Conservation (phyloP, 371 early-diverging fungal genomes). For the Lichtheimia ornata region DNA sequence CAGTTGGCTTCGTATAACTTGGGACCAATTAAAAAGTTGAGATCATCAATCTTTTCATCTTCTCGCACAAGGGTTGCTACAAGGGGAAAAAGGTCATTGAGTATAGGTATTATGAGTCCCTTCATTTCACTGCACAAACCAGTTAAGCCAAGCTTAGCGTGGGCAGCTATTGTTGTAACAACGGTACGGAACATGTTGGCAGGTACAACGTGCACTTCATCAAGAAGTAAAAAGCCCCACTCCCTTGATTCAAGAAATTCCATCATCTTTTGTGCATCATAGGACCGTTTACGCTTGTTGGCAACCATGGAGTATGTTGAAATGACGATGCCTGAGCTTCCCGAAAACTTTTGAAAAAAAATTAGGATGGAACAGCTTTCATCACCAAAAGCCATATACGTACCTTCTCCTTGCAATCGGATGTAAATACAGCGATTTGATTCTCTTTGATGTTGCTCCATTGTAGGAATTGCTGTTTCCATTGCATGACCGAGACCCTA, state of each 20-base stretch:
- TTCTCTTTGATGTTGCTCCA: conserved; percentile 95
- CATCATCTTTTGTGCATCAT: conserved; percentile 97
- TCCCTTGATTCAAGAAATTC: conserved; percentile 90
- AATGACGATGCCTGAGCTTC: conserved; percentile 92
- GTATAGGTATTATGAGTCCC: background rate
- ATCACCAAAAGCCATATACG: background rate
- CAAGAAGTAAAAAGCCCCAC: conserved; percentile 98
- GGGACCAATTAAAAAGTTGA: conserved; percentile 99
- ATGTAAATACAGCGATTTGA: conserved; percentile 96
- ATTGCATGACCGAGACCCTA: conserved; percentile 98
- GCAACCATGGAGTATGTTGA: conserved; percentile 99
- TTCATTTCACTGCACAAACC: conserved; percentile 10
- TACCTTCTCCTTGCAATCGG: conserved; percentile 92
- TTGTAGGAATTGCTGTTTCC: conserved; percentile 95
- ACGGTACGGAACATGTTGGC: conserved; percentile 99
- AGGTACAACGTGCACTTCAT: conserved; percentile 99
- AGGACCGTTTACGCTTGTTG: conserved; percentile 92
- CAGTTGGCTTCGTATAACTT: conserved; percentile 99
- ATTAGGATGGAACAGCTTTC: background rate
- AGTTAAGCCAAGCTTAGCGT: conserved; percentile 98
- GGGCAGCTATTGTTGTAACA: conserved; percentile 93
- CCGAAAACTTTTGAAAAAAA: conserved; percentile 56
- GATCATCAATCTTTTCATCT: conserved; percentile 99
- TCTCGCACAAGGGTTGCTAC: conserved; percentile 98
- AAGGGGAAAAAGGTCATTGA: background rate